Evolutionary conservation across 2,329 filamentous ascomycete species (phyloP).

Genomic region (Colletotrichum horii): DNA sequence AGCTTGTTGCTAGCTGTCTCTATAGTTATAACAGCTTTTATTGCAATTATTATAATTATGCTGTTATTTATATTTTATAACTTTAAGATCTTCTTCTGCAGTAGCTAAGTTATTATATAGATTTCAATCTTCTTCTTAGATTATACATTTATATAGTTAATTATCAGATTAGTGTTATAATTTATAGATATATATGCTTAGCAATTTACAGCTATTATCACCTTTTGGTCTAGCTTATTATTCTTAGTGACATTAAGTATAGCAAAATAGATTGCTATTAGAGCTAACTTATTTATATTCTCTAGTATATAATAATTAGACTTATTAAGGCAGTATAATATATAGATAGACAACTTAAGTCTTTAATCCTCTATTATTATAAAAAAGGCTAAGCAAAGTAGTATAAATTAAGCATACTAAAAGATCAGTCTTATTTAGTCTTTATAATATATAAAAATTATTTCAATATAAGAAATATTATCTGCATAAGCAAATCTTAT

Average conservation of each 20-base stretch:
- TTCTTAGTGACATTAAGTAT: not conserved
- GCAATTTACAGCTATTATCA: not conserved
- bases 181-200: not conserved
- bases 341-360: not conserved
- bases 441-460: not conserved
- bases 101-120: not conserved
- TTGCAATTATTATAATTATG: not conserved
- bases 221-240: not conserved
- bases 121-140: not conserved
- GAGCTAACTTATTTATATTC: not conserved
- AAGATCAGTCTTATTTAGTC: not conserved
- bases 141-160: not conserved
- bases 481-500: not conserved
- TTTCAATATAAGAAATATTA: not conserved
- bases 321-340: not conserved
- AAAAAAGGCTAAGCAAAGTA: not conserved
- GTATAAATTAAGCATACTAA: not conserved
- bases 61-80: not conserved
- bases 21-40: not conserved
- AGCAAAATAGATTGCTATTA: not conserved
- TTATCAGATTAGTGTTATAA: not conserved
- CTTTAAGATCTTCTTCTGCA: not conserved
- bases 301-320: not conserved
- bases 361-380: not conserved
- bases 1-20: not conserved